A percentile compares a stretch with the other conserved stretches of the same genome.
Evolutionary conservation across 176 grass and related monocot species (phyloP).

Genomic region (Phragmites australis): DNA sequence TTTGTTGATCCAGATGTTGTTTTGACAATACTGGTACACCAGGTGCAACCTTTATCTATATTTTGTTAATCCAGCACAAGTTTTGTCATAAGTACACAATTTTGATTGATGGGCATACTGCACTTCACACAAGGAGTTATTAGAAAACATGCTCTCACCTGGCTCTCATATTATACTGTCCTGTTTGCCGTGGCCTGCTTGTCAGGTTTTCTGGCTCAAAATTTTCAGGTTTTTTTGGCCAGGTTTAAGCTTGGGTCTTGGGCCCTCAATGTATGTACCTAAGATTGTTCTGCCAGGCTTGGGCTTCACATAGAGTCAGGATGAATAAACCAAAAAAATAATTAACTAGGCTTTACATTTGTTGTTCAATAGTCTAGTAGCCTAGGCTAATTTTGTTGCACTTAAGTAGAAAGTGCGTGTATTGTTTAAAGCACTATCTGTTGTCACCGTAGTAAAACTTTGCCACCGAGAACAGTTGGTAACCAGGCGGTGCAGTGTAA

Average conservation of each 20-base stretch:
- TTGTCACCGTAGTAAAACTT: not conserved
- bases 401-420: slow-evolving; percentile 19
- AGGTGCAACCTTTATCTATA: slow-evolving; percentile 55
- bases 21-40: slow-evolving; percentile 87
- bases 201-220: not conserved
- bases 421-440: not conserved
- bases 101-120: slow-evolving; percentile 8
- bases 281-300: no score
- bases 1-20: slow-evolving; percentile 88
- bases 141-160: not conserved
- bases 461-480: not conserved
- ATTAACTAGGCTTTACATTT: not conserved
- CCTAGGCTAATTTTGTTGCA: not conserved
- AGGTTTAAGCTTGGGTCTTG: not conserved
- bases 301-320: no score
- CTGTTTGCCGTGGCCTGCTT: not conserved
- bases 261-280: no score
- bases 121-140: not conserved
- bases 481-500: not conserved
- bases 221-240: not conserved
- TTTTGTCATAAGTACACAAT: slow-evolving; percentile 28
- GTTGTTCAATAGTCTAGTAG: not conserved
- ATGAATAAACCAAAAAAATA: not conserved
- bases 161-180: not conserved
- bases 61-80: not conserved